Evolutionary conservation across 2,329 filamentous ascomycete species (phyloP).

Genomic region (Neofusicoccum parvum): DNA sequence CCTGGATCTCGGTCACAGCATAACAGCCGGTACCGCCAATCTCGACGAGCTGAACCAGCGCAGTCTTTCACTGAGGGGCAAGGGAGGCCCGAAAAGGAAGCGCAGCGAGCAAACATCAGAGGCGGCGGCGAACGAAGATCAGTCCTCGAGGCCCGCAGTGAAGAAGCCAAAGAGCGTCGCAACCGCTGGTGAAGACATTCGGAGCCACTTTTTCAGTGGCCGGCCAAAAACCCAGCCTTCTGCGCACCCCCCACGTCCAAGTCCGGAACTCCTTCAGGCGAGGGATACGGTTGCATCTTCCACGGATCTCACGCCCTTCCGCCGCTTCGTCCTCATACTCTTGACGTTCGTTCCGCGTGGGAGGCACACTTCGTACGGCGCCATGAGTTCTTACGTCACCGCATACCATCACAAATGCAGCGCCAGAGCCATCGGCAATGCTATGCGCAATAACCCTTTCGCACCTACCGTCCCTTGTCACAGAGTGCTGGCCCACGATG

Average conservation of each 20-base stretch:
- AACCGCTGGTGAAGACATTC: constrained; percentile 25
- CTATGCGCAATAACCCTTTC: constrained; percentile 36
- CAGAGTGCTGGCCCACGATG: constrained; percentile 37
- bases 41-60: constrained; percentile 42
- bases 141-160: neutral
- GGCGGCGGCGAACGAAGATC: neutral
- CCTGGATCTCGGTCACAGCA: constrained; percentile 42
- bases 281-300: constrained; percentile 48
- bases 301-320: constrained; percentile 53
- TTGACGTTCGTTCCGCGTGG: constrained; percentile 39
- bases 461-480: constrained; percentile 48
- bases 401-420: constrained; percentile 32
- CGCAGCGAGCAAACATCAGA: neutral
- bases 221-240: neutral
- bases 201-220: constrained; percentile 32
- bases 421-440: constrained; percentile 36
- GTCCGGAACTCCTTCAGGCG: constrained; percentile 25
- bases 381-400: constrained; percentile 37
- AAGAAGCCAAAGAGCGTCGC: neutral
- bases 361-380: constrained; percentile 39
- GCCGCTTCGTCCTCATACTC: constrained; percentile 38
- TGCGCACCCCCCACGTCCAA: constrained; percentile 3
- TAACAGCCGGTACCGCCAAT: constrained; percentile 40
- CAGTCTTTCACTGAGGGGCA: constrained; percentile 45
- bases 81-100: constrained; percentile 28